Evolutionary conservation across 2,329 filamentous ascomycete species (phyloP).

Genomic region (Ceratocystis lukuohia): DNA sequence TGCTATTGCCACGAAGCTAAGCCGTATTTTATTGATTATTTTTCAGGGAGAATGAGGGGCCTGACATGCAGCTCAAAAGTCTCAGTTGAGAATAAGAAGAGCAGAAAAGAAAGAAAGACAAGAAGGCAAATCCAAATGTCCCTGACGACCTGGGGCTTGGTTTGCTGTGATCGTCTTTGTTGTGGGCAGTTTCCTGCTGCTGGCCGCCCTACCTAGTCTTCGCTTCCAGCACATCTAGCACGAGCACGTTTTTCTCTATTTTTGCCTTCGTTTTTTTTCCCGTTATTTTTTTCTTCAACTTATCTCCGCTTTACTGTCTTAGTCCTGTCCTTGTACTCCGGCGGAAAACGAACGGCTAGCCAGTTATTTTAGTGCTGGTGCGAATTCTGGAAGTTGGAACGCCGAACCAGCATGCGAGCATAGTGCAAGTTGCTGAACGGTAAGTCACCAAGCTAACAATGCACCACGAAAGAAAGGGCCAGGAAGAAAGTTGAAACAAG

Average conservation of each 20-base stretch:
- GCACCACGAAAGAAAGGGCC: background rate
- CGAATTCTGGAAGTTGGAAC: background rate
- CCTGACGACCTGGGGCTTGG: background rate
- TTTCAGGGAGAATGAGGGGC: background rate
- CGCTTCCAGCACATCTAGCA: background rate
- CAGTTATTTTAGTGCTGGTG: conserved; percentile 4
- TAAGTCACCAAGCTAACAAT: background rate
- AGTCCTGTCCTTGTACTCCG: background rate
- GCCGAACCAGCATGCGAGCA: background rate
- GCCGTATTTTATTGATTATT: background rate
- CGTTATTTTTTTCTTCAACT: background rate
- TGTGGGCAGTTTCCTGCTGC: background rate
- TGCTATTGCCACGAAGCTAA: background rate
- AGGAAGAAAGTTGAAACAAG: background rate
- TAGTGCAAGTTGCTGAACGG: background rate
- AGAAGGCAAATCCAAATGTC: too few relatives aligned
- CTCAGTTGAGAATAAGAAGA: background rate
- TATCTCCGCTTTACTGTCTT: background rate
- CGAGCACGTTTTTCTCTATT: background rate
- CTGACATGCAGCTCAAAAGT: background rate
- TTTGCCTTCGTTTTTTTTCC: background rate
- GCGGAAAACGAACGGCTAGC: conserved; percentile 4
- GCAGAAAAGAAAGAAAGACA: too few relatives aligned
- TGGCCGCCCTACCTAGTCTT: background rate
- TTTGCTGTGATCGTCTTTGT: background rate